Conservation (phyloP, 441 rosid genomes). For the Populus hybrid region DNA sequence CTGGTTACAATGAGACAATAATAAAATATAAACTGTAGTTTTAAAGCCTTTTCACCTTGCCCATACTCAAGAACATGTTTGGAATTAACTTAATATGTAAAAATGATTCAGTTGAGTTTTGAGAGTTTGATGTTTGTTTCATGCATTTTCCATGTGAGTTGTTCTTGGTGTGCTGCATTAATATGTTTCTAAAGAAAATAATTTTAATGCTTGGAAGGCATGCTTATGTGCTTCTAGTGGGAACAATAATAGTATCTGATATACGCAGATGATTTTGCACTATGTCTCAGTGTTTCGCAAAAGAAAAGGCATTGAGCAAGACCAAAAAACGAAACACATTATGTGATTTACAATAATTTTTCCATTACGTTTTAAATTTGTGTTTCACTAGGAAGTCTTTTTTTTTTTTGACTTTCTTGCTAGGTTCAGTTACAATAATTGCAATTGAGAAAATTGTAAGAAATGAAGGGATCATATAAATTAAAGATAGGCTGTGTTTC, state of each 20-base stretch:
- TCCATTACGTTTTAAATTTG: not conserved
- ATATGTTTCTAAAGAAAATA: not conserved
- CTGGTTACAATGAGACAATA: not conserved
- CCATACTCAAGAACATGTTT: not conserved
- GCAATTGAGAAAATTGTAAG: not conserved
- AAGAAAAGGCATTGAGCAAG: not conserved
- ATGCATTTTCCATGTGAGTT: not conserved
- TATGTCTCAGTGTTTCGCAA: not conserved
- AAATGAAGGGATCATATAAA: not conserved
- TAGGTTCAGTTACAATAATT: not conserved
- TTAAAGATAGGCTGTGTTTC: not conserved
- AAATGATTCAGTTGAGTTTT: not conserved
- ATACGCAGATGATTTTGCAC: not conserved
- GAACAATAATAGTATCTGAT: not conserved
- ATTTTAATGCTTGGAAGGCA: not conserved
- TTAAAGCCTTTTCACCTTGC: constrained; percentile 1
- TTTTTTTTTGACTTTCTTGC: not conserved
- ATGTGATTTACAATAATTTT: not conserved
- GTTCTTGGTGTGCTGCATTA: not conserved
- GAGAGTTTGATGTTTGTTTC: not conserved
- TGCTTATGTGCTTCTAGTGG: not conserved
- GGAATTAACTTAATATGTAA: not conserved
- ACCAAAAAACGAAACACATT: not conserved
- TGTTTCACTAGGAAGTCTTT: not conserved
- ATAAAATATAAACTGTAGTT: not conserved